Conservation (phyloP, 768 basidiomycete genomes). For the Strobilomyces dryophilus region DNA sequence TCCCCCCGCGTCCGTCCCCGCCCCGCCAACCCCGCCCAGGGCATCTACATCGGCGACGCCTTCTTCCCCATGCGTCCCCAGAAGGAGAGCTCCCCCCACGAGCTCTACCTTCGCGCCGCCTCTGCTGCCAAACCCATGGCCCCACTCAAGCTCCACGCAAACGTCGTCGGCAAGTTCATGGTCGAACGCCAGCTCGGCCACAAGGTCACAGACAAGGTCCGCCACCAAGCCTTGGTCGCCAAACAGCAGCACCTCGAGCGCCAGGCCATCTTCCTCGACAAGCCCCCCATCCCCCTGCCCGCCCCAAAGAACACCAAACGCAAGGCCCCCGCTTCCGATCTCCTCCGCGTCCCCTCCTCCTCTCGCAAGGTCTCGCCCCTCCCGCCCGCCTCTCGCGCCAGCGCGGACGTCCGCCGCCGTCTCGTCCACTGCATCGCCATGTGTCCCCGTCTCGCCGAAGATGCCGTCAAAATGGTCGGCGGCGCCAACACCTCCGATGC, state of each 20-base stretch:
- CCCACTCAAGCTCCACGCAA: constrained; percentile 70
- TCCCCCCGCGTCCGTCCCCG: neutral
- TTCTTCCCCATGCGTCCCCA: constrained; percentile 57
- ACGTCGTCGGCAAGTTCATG: constrained; percentile 67
- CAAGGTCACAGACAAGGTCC: constrained; percentile 41
- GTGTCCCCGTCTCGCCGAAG: constrained; percentile 41
- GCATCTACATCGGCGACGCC: constrained; percentile 59
- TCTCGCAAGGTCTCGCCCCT: constrained; percentile 29
- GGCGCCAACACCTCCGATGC: constrained; percentile 34
- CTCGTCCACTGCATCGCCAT: constrained; percentile 50
- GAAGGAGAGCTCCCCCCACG: constrained; percentile 57
- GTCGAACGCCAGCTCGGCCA: constrained; percentile 59
- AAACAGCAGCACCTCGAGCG: constrained; percentile 49
- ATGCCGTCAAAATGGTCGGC: constrained; percentile 41
- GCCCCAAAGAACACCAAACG: constrained; percentile 41
- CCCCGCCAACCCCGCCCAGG: constrained; percentile 34
- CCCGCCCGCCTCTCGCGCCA: constrained; percentile 18
- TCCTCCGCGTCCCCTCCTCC: constrained; percentile 10
- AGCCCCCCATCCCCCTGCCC: constrained; percentile 28
- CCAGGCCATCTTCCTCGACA: constrained; percentile 40
- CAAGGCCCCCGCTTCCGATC: constrained; percentile 32
- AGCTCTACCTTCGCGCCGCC: constrained; percentile 67
- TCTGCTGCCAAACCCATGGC: constrained; percentile 54
- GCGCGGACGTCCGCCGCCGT: constrained; percentile 31
- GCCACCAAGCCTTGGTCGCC: constrained; percentile 41